Base-by-base conservation (phyloP, 768 basidiomycete genomes). In the Boletales sp. region DNA sequence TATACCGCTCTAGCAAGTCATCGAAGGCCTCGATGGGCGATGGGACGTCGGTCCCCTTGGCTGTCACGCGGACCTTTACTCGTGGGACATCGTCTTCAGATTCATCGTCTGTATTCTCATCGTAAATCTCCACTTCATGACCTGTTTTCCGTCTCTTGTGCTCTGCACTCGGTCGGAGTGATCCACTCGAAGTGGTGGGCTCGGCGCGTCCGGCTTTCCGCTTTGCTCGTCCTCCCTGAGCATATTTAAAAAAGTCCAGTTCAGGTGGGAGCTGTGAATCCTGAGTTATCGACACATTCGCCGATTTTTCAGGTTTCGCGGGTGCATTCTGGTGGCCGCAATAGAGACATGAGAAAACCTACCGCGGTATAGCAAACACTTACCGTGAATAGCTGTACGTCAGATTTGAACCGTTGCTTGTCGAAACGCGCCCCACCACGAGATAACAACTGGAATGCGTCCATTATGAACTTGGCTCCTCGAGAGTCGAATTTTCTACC, bases 191-290 rank as follows among this genome's bases (percentile, higher is more conserved):
- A 53, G 36, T 47, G 37, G 57, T 48, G 21, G 53, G 46, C 32
- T 54, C 53, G 38, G 53, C 46, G 57, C 51, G 46, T 25, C 46
- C 59, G 17, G 57, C 57, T 63, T 83, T 84, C 47, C 83, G 77
- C 63, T 87, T 87, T 32, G 62, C 67, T 8, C 71, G 56, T 15
- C 72, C 73, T 21, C 76, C 79, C 54, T 82, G 77, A 3, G 87
- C 84, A 54, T 91, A 92, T 59, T 87, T 92, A 72, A 97, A 98
- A 68, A 95, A 94, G 66, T 98, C 92, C 8, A 97, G 77, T 60
- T 88, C 90, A 2, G 74, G 57, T 2, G 88, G 93, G 40, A 94
- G 77, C 50, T 79, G 80, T 9, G 70, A 73, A n/a, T 70, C 69
- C n/a, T 61, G 60, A 2, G 50, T 56, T 46, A 50, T 62, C 11